phyloP scores from a whole-genome alignment of 176 grass and related monocot genomes.

The bread wheat (Triticum aestivum) region IWGSC_CS_RefSeq_v2.1 NC_057798.1:28098135-28098634 shows the following conservation, averaged over 20 bases:
- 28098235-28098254: neutral
- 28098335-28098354: neutral
- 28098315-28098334: neutral
- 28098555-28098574: neutral
- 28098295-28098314: no score
- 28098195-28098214: neutral
- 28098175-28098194: neutral
- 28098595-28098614: neutral
- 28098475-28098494: neutral
- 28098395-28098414: neutral
- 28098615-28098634: neutral
- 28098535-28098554: neutral
- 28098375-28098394: no score
- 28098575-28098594: neutral
- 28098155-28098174: neutral
- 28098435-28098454: neutral
- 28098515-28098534: neutral
- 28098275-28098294: no score
- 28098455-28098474: neutral
- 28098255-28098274: neutral
- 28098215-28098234: neutral
- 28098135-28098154: neutral
- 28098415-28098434: neutral
- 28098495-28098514: neutral
- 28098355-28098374: neutral